Evolutionary conservation across 805 yeast genomes (phyloP).

Genomic region (Candida ascalaphidarum): DNA sequence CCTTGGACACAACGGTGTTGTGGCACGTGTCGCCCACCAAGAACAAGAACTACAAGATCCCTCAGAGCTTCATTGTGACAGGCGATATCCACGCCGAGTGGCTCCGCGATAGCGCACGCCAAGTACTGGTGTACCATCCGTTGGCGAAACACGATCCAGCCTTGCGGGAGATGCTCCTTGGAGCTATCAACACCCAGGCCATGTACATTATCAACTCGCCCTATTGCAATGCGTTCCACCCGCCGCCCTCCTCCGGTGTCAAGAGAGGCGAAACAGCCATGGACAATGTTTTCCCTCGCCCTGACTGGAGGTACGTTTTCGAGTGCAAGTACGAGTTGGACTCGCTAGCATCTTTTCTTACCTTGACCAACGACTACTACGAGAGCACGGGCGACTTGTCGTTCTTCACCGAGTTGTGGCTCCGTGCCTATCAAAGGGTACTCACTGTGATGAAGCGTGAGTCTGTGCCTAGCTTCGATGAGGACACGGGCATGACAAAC

Average conservation of each 20-base stretch:
- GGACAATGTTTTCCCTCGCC: constrained; percentile 63
- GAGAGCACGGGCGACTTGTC: constrained; percentile 43
- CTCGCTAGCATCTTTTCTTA: constrained; percentile 74
- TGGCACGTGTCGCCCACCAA: constrained; percentile 47
- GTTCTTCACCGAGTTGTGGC: constrained; percentile 46
- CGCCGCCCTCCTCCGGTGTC: constrained; percentile 52
- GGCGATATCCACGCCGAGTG: constrained; percentile 95
- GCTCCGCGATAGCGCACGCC: constrained; percentile 83
- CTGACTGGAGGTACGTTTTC: constrained; percentile 65
- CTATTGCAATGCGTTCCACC: constrained; percentile 88
- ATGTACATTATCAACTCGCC: constrained; percentile 54
- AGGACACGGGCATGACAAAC: constrained; percentile 37
- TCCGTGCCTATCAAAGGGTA: constrained; percentile 45
- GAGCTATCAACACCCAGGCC: constrained; percentile 79
- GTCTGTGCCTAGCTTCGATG: constrained; percentile 50
- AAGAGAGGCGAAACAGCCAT: constrained; percentile 41
- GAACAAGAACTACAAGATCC: too few species aligned
- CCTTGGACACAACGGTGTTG: constrained; percentile 77
- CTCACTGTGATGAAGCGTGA: constrained; percentile 51
- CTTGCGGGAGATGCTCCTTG: constrained; percentile 49
- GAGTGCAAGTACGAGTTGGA: constrained; percentile 90
- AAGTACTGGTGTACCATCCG: constrained; percentile 65
- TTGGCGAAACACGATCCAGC: constrained; percentile 43
- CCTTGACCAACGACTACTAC: constrained; percentile 64
- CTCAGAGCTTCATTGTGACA: constrained; percentile 74